A percentile compares a stretch with the other conserved stretches of the same genome.
Evolutionary conservation across 2,329 filamentous ascomycete genomes (phyloP).

Genomic region (Massarina eburnea): DNA sequence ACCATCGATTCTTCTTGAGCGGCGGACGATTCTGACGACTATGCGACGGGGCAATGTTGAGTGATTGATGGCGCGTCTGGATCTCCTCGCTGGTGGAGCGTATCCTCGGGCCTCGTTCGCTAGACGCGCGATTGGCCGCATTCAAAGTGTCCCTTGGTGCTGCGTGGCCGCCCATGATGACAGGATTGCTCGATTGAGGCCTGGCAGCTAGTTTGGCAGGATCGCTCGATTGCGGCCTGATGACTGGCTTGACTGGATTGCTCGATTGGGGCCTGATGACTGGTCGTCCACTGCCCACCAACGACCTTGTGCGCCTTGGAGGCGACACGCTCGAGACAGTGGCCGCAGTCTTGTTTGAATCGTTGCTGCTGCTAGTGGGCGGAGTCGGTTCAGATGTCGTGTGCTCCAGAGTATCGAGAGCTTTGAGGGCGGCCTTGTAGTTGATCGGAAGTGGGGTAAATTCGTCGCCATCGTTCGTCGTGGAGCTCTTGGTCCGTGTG

Average conservation of each 20-base stretch:
- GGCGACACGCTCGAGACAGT: constrained; percentile 21
- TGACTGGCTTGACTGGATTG: constrained; percentile 10
- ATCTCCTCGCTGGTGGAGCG: constrained; percentile 37
- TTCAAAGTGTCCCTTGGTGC: constrained; percentile 31
- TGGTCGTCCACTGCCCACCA: constrained; percentile 35
- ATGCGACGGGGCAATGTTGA: constrained; percentile 26
- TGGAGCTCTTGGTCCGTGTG: constrained; percentile 34
- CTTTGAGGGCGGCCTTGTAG: constrained; percentile 42
- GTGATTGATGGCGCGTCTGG: constrained; percentile 28
- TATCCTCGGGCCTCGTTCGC: constrained; percentile 16
- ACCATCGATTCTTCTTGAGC: constrained; percentile 42
- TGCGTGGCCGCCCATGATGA: constrained; percentile 21
- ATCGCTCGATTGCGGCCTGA: not conserved
- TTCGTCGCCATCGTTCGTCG: constrained; percentile 37
- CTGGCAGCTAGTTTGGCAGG: not conserved
- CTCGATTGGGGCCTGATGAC: constrained; percentile 28
- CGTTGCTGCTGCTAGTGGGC: constrained; percentile 20
- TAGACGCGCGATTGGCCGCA: constrained; percentile 19
- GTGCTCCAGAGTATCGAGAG: constrained; percentile 22
- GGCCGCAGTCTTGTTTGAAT: constrained; percentile 19
- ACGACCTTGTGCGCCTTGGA: constrained; percentile 29
- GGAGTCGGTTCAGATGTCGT: constrained; percentile 16
- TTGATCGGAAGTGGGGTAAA: constrained; percentile 42
- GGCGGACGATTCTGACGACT: constrained; percentile 34
- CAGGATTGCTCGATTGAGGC: not conserved